These are phyloP conservation scores for Warburgia ugandensis DNA, from an alignment of 164 flowering plant species.

Conservation along the genomic window DNA sequence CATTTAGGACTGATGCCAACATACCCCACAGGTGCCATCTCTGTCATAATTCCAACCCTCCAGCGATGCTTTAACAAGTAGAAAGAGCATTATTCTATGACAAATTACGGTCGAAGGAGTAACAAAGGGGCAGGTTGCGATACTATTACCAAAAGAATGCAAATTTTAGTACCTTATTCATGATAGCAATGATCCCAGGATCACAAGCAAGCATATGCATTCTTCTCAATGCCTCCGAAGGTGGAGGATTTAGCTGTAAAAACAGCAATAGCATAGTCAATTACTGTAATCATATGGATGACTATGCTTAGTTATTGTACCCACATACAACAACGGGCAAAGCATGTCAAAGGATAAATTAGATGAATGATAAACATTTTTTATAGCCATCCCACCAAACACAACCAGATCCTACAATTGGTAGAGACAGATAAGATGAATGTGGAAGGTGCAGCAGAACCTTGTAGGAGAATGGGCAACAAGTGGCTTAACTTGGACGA, in stretches of 20 bases:
- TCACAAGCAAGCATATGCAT: slow-evolving; percentile 98
- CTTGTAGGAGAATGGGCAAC: no score
- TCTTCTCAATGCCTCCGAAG: slow-evolving; percentile 76
- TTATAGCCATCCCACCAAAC: no score
- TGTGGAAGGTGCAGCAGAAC: no score
- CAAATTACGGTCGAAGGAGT: slow-evolving; percentile 2
- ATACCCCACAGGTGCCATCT: slow-evolving; percentile 96
- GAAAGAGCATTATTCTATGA: slow-evolving; percentile 16
- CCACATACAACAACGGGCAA: background rate
- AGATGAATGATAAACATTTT: no score
- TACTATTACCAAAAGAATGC: background rate
- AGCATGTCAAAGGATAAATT: no score
- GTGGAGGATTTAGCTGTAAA: slow-evolving; percentile 75
- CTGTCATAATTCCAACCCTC: slow-evolving; percentile 94
- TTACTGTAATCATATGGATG: background rate
- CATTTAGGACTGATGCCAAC: slow-evolving; percentile 94
- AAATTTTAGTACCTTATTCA: slow-evolving; percentile 66
- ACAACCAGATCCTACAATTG: no score
- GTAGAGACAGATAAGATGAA: no score
- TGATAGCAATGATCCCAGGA: slow-evolving; percentile 90
- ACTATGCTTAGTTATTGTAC: background rate
- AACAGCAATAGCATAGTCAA: background rate
- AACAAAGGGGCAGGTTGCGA: background rate
- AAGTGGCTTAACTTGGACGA: no score
- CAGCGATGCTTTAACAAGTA: slow-evolving; percentile 63